These are phyloP conservation scores for Nicotiana otophora DNA, from an alignment of 257 asterid genomes.

Conservation along the genomic window DNA sequence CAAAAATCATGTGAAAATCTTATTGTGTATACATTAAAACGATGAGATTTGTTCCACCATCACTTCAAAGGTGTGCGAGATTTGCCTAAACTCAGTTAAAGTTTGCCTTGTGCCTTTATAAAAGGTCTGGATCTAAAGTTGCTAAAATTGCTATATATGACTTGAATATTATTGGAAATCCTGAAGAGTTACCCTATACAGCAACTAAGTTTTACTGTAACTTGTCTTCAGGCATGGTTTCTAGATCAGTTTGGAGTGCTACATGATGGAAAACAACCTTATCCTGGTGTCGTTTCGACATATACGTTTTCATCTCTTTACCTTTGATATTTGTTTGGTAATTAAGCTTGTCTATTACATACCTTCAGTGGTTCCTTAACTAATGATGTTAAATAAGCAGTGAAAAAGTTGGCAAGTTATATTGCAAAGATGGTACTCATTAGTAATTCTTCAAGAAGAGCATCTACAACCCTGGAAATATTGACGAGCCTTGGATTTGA, in stretches of 20 bases:
- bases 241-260: slow-evolving; percentile 92
- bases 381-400: slow-evolving; percentile 23
- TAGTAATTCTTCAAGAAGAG: slow-evolving; percentile 87
- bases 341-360: background rate
- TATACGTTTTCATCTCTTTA: slow-evolving; percentile 39
- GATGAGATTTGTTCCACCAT: too few relatives aligned
- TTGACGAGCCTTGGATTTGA: slow-evolving; percentile 69
- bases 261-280: slow-evolving; percentile 86
- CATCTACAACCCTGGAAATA: slow-evolving; percentile 75
- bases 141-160: background rate
- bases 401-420: slow-evolving; percentile 65
- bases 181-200: background rate
- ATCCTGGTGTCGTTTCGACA: slow-evolving; percentile 81
- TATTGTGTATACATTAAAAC: too few relatives aligned
- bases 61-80: too few relatives aligned
- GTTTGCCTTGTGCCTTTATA: too few relatives aligned
- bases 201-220: background rate
- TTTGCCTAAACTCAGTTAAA: too few relatives aligned
- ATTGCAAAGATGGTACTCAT: slow-evolving; percentile 85
- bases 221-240: slow-evolving; percentile 63
- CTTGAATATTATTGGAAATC: too few relatives aligned
- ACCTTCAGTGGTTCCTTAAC: background rate
- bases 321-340: slow-evolving; percentile 27
- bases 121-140: background rate
- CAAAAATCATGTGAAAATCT: too few relatives aligned